Base-by-base conservation (phyloP, 2,329 filamentous ascomycete genomes). In the Grosmannia serpens region DNA sequence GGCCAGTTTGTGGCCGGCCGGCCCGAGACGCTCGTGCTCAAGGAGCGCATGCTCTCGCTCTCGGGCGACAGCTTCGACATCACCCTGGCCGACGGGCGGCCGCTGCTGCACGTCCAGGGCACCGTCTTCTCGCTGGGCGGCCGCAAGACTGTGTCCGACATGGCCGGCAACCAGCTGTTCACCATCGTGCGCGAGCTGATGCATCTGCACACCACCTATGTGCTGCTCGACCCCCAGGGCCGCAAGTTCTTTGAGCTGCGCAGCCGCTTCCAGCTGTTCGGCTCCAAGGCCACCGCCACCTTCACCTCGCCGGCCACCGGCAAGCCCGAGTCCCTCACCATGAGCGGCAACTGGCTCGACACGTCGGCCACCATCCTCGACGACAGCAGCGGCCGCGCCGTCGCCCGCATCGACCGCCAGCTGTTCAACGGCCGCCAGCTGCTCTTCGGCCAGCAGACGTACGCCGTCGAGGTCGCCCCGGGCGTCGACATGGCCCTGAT, bases 401-500 rank as follows among this genome's bases (percentile, higher is more conserved):
- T 86, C 1, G 86, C 81, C 0, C 70, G 73, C 50, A 84, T 89
- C 64, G 72, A 79, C 60, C 78, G 85, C 60, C 79, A 81, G 65
- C 68, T 83, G 41, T 73, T 84, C 59, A 85, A 78, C 63, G 74
- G 73, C 38, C 73, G 82, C 35, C 77, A 87, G 64, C 66, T 86
- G 2, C 67, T 86, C 27, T 79, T 77, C 47, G 80, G 77, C 11
- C 77, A 85, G 70, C 83, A 88, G 70, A 85, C 83, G 4, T 89
- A 89, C 63, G 78, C 75, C 1, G 75, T 89, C 6, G 76, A 75
- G 0, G 76, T 88, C 7, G 84, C 84, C 1, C 82, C 85, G 0
- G 80, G 80, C 20, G 81, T 87, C 8, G 86, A 89, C 65, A 76
- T 86, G 70, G 79, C 82, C 4, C 66, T 88, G 53, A 79, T 88